Conservation (phyloP, 192 early-diverging fungal genomes). For the Coemansia sp. region DNA sequence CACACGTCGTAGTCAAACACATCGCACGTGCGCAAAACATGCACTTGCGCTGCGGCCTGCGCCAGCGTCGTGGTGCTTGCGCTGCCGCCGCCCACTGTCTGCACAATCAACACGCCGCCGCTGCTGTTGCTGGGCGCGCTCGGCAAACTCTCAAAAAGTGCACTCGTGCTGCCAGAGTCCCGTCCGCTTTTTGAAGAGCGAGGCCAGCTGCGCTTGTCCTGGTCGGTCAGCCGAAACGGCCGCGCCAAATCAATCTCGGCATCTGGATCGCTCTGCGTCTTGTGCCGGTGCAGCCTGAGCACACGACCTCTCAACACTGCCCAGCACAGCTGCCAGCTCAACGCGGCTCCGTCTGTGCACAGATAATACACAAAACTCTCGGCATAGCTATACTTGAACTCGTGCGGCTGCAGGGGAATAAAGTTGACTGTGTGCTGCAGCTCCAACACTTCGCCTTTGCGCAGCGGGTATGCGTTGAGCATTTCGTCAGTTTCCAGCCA, state of each 20-base stretch:
- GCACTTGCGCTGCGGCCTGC: constrained; percentile 12
- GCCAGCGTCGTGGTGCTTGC: constrained; percentile 13
- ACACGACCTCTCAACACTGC: constrained; percentile 41
- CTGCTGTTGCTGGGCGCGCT: background rate
- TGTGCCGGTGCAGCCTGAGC: constrained; percentile 42
- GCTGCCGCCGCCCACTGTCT: constrained; percentile 14
- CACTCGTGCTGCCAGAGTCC: constrained; percentile 18
- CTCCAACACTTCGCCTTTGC: constrained; percentile 53
- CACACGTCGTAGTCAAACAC: constrained; percentile 44
- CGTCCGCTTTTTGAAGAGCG: constrained; percentile 21
- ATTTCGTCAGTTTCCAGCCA: constrained; percentile 55
- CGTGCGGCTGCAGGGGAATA: constrained; percentile 52
- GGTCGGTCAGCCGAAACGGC: constrained; percentile 41
- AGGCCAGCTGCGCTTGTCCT: constrained; percentile 45
- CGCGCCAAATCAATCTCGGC: constrained; percentile 40
- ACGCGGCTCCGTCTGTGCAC: constrained; percentile 12
- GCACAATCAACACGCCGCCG: constrained; percentile 45
- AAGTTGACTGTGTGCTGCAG: constrained; percentile 54
- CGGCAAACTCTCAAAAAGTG: constrained; percentile 21
- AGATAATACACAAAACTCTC: constrained; percentile 50
- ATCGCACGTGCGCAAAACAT: constrained; percentile 28
- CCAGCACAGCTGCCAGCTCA: constrained; percentile 52
- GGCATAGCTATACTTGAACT: constrained; percentile 53
- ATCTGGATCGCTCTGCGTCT: constrained; percentile 30
- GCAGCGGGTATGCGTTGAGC: constrained; percentile 51